Base-by-base conservation (phyloP, 148 eudicot species). In the Camellia lanceoleosa region DNA sequence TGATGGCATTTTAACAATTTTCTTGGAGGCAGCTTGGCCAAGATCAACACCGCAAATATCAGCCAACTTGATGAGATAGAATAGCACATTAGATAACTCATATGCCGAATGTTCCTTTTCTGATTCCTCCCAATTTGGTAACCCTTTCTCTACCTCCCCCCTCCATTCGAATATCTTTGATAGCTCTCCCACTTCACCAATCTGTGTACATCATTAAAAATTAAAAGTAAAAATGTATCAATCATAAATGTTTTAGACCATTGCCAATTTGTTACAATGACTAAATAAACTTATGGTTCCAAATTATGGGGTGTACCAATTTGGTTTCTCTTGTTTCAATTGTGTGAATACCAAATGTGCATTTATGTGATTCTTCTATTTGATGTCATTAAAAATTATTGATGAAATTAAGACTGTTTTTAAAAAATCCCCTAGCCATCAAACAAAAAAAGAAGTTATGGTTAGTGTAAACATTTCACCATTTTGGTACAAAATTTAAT, bases 151-250 rank as follows among this genome's bases (percentile, higher is more conserved):
- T 69, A 91, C 94, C 84, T 91, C 94, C 81, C 94, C 94, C 79
- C 80, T 88, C 94, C 92, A 91, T 56, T 91, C 92, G 66, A 91
- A 91, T 85, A 91, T 91, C 83, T 91, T 91, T 15, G 95, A 88
- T 58, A 89, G 73, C 81, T 91, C 95, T 19, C 92, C 92, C 14
- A 91, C 91, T 81, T 91, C 95, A 38, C 95, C 91, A 5, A 91
- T 86, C 95, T 88, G 78, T 71, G 38, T 16, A 65, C 20, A 69
- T 47, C 44, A 18, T 47, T 54, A 79, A 54, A 5, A 16, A 75
- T 49, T 42, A 56, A 12, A 30, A 20, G 13, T 10, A 60, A 60
- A 60, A 18, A 18, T 13, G 13, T 60, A 18, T 3, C 3, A 60
- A 18, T 3, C 8, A 3, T 5, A 4, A 0, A 13, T 60, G 5